phyloP scores from a whole-genome alignment of 179 eudicot species.

The Silene noctiflora region DNA sequence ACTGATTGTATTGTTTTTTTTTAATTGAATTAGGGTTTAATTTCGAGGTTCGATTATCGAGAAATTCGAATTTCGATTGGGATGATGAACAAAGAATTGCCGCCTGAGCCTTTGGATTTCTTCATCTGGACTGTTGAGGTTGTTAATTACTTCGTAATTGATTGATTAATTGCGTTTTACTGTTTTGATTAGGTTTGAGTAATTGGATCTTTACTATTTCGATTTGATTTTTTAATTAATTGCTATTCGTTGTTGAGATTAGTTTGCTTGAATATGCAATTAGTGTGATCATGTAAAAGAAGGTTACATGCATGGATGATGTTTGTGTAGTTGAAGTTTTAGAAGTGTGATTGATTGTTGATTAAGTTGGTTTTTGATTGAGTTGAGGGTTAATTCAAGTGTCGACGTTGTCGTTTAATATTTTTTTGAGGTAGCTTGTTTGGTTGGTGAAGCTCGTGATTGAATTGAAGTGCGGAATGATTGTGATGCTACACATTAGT shows the following conservation, averaged over 20 bases:
- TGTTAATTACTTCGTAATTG: background rate
- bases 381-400: background rate
- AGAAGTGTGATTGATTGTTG: background rate
- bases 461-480: background rate
- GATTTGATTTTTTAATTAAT: background rate
- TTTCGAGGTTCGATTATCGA: background rate
- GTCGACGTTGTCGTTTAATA: background rate
- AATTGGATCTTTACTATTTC: constrained; percentile 7
- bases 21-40: background rate
- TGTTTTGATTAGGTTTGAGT: background rate
- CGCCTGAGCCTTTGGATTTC: constrained; percentile 92
- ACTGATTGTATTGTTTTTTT: background rate
- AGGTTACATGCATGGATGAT: background rate
- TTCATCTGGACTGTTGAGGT: constrained; percentile 96
- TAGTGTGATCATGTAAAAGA: background rate
- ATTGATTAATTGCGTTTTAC: background rate
- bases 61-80: constrained; percentile 15
- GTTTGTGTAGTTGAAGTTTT: background rate
- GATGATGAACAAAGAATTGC: constrained; percentile 67
- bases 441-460: background rate
- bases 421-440: background rate
- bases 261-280: background rate
- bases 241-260: background rate
- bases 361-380: background rate
- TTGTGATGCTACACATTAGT: background rate